Evolutionary conservation across 2,329 filamentous ascomycete species (phyloP).

Genomic region (Ophiosphaerella narmari): DNA sequence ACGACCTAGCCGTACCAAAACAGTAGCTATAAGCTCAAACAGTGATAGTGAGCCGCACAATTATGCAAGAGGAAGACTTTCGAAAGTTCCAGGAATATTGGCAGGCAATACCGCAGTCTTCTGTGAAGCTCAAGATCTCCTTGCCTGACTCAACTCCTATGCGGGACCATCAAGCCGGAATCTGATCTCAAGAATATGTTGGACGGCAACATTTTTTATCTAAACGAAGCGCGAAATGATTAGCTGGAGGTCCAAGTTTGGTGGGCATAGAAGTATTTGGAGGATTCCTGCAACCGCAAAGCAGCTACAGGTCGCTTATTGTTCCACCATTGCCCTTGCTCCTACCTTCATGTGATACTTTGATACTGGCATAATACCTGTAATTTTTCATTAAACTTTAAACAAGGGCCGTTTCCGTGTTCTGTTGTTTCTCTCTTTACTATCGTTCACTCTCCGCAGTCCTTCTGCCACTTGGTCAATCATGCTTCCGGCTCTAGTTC

Average conservation of each 20-base stretch:
- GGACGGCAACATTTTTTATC: neutral
- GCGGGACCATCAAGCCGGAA: conserved; percentile 15
- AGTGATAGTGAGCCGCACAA: conserved; percentile 7
- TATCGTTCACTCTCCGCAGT: conserved; percentile 1
- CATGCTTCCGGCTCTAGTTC: conserved; percentile 25
- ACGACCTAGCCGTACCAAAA: neutral
- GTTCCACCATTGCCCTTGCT: conserved; percentile 11
- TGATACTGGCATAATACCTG: conserved; percentile 11
- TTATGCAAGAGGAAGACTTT: conserved; percentile 4
- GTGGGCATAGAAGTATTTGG: conserved; percentile 17
- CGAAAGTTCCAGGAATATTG: conserved; percentile 6
- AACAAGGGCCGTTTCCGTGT: conserved; percentile 8
- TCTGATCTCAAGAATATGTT: conserved; percentile 1
- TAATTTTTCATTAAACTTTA: conserved; percentile 13
- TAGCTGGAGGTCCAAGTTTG: conserved; percentile 3
- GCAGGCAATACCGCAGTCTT: conserved; percentile 6
- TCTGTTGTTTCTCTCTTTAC: conserved; percentile 1
- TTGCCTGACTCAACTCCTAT: conserved; percentile 14
- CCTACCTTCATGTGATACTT: neutral
- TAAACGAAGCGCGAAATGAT: neutral
- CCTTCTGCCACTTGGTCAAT: neutral
- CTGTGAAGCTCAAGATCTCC: conserved; percentile 1
- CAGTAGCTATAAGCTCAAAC: conserved; percentile 3
- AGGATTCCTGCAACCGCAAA: conserved; percentile 10
- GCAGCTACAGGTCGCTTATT: conserved; percentile 10